Evolutionary conservation across 2,329 filamentous ascomycete genomes (phyloP), one percentile per base, ranked within the genome.

Genomic region (Ophiostoma perfectum): DNA sequence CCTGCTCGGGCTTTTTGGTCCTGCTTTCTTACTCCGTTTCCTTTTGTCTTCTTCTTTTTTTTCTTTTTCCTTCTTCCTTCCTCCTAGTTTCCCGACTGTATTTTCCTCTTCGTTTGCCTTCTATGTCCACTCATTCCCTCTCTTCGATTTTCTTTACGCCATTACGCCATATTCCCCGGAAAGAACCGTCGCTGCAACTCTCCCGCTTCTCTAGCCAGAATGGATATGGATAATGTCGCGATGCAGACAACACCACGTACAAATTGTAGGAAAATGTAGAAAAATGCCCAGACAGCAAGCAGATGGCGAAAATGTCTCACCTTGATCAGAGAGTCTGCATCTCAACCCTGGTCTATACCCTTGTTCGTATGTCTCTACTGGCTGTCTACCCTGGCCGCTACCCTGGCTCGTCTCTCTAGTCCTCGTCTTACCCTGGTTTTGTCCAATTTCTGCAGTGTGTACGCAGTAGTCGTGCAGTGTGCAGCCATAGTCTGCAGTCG

Each of bases 181-280:
- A 60, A 36, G 55, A 60, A 60, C 27, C 55, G 49, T 38, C 52
- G 52, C 55, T 60, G 55, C 55, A 60, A 60, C 55, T 60, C 55
- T 60, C 55, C 55, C 55, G 55, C 49, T 11, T 14, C 49, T 55
- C 49, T 55, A 55, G n/a, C 55, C 55, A n/a, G 47, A 49, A 49
- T 16, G 47, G 47, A n/a, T 9, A 60, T 60, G 55, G 55, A 60
- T 60, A 38, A 60, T 55, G 49, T 55, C 49, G 18, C 49, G 49
- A 55, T 55, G 49, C 18, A 55, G 49, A 55, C 49, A 27, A 8
- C 49, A n/a, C 36, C 27, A n/a, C 27, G 18, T 55, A 27, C 18
- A 27, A 55, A 55, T 55, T 55, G 49, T 55, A 27, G 49, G 27
- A 55, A 55, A 55, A 12, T 55, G 49, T 55, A 55, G 27, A 55